These are phyloP conservation scores for Dovyalis caffra DNA, from an alignment of 345 rosid species.

Conservation along the genomic window DNA sequence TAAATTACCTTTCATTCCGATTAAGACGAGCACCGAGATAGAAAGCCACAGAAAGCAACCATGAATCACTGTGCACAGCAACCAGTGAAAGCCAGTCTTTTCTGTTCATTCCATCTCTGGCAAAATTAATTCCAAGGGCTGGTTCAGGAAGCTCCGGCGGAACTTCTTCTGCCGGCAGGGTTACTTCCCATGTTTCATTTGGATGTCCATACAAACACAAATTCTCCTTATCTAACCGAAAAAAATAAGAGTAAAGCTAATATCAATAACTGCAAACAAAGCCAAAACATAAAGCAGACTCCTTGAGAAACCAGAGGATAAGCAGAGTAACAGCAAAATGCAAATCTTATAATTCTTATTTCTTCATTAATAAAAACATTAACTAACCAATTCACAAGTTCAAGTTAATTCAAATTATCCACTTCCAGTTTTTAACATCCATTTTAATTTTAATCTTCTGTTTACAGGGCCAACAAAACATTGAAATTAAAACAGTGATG, in stretches of 20 bases:
- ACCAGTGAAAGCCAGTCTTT: constrained; percentile 93
- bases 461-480: background rate
- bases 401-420: background rate
- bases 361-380: background rate
- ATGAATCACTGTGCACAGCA: constrained; percentile 94
- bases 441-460: background rate
- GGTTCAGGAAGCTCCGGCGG: constrained; percentile 99
- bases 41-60: constrained; percentile 98
- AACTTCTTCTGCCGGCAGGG: constrained; percentile 92
- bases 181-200: constrained; percentile 91
- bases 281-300: background rate
- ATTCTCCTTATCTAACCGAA: constrained; percentile 76
- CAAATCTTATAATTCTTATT: background rate
- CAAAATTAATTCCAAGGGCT: constrained; percentile 92
- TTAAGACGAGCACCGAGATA: constrained; percentile 92
- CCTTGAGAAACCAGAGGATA: constrained; percentile 1
- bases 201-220: constrained; percentile 93
- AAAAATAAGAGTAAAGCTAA: background rate
- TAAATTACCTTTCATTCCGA: constrained; percentile 75
- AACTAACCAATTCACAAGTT: background rate
- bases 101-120: constrained; percentile 94
- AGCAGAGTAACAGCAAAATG: background rate
- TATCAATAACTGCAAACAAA: background rate
- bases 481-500: background rate
- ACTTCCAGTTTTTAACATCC: background rate